phyloP scores from a whole-genome alignment of 2,329 filamentous ascomycete species.

The Penicillium sp. region DNA sequence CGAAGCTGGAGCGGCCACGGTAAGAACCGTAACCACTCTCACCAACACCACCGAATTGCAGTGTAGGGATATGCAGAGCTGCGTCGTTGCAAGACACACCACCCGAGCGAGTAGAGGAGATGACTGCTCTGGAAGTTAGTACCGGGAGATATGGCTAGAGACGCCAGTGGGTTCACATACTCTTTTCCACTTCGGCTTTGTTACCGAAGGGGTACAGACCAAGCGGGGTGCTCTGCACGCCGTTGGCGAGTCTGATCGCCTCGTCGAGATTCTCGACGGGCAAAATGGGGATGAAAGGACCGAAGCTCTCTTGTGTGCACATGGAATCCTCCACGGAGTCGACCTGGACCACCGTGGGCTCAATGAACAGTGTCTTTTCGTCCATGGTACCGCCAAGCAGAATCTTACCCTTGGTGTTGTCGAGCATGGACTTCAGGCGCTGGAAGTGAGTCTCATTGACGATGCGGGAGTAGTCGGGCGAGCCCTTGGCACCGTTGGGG shows the following conservation, averaged over 20 bases:
- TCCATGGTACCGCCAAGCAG: conserved; percentile 81
- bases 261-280: conserved; percentile 74
- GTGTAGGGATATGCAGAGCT: conserved; percentile 65
- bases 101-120: conserved; percentile 59
- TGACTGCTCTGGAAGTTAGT: conserved; percentile 41
- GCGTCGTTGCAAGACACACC: conserved; percentile 55
- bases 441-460: conserved; percentile 74
- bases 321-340: conserved; percentile 68
- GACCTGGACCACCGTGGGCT: conserved; percentile 86
- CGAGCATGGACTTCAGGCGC: conserved; percentile 86
- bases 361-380: conserved; percentile 73
- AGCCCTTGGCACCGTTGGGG: conserved; percentile 72
- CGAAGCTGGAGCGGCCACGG: conserved; percentile 65
- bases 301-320: conserved; percentile 80
- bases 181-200: conserved; percentile 67
- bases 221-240: conserved; percentile 75
- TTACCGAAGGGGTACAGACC: conserved; percentile 80
- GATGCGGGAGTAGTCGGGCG: conserved; percentile 71
- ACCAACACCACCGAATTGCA: conserved; percentile 79
- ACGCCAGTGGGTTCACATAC: conserved; percentile 41
- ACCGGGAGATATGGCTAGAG: too few relatives aligned
- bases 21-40: conserved; percentile 71
- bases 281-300: conserved; percentile 81
- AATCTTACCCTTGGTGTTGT: conserved; percentile 74
- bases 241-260: conserved; percentile 74